Base-by-base conservation (phyloP, 140 eudicot genomes). In the Bidens hawaiensis region DNA sequence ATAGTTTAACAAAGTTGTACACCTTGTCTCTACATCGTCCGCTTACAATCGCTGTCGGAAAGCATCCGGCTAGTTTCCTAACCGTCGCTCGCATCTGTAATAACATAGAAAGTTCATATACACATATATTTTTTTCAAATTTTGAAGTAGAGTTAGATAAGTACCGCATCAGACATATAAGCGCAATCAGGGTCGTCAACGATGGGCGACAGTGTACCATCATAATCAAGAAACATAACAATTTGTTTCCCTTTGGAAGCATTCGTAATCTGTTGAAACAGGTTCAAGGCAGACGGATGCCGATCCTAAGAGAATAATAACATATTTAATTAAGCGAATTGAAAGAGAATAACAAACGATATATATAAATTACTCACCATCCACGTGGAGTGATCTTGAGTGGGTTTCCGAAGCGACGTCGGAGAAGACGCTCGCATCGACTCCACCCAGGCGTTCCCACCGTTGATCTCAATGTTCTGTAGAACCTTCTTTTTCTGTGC, bases 1-100 rank as follows among this genome's bases (percentile, higher is more conserved):
- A 87, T 60, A 93, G 70, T 38, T 75, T 79, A 31, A 88, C 99
- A 68, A 93, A 93, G 61, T 62, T 67, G 41, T 87, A 88, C 28
- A 93, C 99, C 72, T 93, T 88, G 77, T 93, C 99, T 65, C 96
- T 67, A 72, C 99, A 78, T 58, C 99, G 85, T 23, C 99, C 99
- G 41, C 88, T 93, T 15, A 93, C 95, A 3, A 93, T 93, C 4
- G 99, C 96, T 1, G 99, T 88, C 0, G 99, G 99, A 52, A 93
- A 88, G 47, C 79, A 85, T 73, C 80, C 81, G 0, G 99, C 99
- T 2, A 93, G 74, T 70, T 85, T 85, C 25, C 87, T 81, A 25
- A 93, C 96, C 0, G 99, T 82, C 25, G 87, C 78, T 59, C 99
- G 81, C 99, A 93, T 93, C 97, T 30, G 36, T 30, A 30, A 30